phyloP scores from a whole-genome alignment of 495 filamentous ascomycete genomes.

The Trichocladium antarcticum region DNA sequence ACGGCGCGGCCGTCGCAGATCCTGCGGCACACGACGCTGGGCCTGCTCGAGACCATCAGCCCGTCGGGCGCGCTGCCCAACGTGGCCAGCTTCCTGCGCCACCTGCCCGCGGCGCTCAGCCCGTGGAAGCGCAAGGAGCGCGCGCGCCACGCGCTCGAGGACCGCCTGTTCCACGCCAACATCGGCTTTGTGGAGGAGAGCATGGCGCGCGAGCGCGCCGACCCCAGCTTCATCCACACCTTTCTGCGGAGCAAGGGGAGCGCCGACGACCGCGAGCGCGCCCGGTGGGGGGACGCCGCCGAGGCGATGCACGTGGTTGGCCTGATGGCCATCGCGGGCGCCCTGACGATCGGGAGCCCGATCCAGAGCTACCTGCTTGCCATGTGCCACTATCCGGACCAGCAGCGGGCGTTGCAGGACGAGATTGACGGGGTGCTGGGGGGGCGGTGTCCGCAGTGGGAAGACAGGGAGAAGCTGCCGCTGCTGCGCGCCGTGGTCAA shows the following conservation, averaged over 20 bases:
- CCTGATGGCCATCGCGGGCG: slow-evolving; percentile 39
- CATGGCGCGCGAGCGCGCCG: slow-evolving; percentile 13
- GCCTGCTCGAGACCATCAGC: slow-evolving; percentile 46
- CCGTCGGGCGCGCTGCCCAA: slow-evolving; percentile 47
- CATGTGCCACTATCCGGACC: slow-evolving; percentile 49
- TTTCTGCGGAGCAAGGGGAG: slow-evolving; percentile 27
- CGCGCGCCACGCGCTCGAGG: slow-evolving; percentile 31
- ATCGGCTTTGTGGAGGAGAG: slow-evolving; percentile 33
- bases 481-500: slow-evolving; percentile 47
- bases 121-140: slow-evolving; percentile 45
- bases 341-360: slow-evolving; percentile 39
- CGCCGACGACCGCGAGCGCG: slow-evolving; percentile 5
- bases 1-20: slow-evolving; percentile 35
- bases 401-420: slow-evolving; percentile 41
- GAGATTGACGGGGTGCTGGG: slow-evolving; percentile 44
- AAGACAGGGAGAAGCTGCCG: slow-evolving; percentile 36
- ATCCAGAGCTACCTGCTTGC: slow-evolving; percentile 49
- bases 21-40: slow-evolving; percentile 45
- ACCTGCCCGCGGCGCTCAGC: slow-evolving; percentile 32
- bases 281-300: slow-evolving; percentile 16
- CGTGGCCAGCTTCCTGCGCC: slow-evolving; percentile 33
- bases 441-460: slow-evolving; percentile 39
- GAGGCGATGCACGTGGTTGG: slow-evolving; percentile 39
- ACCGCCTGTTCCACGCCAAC: slow-evolving; percentile 26
- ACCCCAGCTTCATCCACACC: slow-evolving; percentile 37